Evolutionary conservation across 164 flowering plant genomes (phyloP).

Genomic region (Berberis vulgaris): DNA sequence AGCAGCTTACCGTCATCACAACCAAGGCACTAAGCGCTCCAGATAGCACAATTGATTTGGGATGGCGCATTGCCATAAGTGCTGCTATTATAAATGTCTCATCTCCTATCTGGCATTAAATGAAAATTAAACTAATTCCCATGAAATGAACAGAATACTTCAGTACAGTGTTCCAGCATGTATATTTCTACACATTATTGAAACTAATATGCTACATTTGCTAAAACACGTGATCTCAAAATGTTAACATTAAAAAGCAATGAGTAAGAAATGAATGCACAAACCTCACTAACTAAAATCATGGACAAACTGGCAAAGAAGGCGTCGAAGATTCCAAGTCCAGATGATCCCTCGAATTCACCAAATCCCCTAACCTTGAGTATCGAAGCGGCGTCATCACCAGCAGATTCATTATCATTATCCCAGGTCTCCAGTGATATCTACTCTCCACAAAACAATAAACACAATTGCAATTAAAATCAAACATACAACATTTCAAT

Average conservation of each 20-base stretch:
- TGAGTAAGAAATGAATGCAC: slow-evolving; percentile 12
- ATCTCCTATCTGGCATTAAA: slow-evolving; percentile 79
- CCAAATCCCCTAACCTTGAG: slow-evolving; percentile 10
- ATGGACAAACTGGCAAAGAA: slow-evolving; percentile 86
- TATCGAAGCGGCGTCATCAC: slow-evolving; percentile 14
- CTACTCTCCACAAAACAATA: slow-evolving; percentile 25
- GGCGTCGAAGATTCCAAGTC: slow-evolving; percentile 91
- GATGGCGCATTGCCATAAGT: slow-evolving; percentile 99
- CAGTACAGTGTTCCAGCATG: no score
- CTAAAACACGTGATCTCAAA: background rate
- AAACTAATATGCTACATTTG: background rate
- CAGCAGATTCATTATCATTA: slow-evolving; percentile 25
- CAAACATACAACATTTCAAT: background rate
- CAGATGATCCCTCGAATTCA: slow-evolving; percentile 33
- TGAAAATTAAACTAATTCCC: background rate
- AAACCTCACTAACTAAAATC: slow-evolving; percentile 93
- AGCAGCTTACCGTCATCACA: slow-evolving; percentile 89
- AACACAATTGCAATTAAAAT: background rate
- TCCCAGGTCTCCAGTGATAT: slow-evolving; percentile 21
- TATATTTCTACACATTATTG: no score
- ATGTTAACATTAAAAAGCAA: background rate
- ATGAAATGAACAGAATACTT: no score
- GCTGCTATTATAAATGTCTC: slow-evolving; percentile 99
- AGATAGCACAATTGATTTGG: slow-evolving; percentile 88
- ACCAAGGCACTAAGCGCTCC: slow-evolving; percentile 91